Evolutionary conservation across 345 rosid genomes (phyloP).

Genomic region (Ceriops tagal): DNA sequence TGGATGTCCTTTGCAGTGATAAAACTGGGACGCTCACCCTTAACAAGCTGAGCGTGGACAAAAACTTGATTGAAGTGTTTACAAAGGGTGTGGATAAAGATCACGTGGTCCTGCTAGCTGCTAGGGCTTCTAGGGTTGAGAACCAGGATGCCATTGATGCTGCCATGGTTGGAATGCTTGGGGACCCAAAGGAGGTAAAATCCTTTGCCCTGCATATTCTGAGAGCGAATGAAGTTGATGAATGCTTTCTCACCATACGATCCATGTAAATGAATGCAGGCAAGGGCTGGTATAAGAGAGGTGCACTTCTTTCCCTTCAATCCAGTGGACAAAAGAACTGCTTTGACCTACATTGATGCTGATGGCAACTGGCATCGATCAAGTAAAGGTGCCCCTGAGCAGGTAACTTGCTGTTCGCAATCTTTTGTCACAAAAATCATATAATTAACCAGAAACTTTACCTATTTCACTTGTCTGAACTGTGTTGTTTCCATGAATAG

Average conservation of each 20-base stretch:
- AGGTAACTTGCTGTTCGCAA: conserved; percentile 34
- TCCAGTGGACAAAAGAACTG: conserved; percentile 84
- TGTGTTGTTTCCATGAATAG: conserved; percentile 28
- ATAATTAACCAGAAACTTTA: background rate
- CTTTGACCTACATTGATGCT: conserved; percentile 63
- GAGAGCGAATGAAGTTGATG: background rate
- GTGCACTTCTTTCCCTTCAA: conserved; percentile 79
- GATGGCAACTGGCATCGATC: conserved; percentile 73
- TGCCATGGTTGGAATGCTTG: conserved; percentile 82
- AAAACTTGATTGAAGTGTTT: conserved; percentile 66
- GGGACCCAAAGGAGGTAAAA: conserved; percentile 73
- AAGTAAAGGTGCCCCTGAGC: conserved; percentile 96
- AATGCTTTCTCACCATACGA: background rate
- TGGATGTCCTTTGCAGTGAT: conserved; percentile 89
- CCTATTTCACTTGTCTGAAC: background rate
- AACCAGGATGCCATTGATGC: conserved; percentile 93
- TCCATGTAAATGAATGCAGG: conserved; percentile 32
- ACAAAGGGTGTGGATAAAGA: conserved; percentile 61
- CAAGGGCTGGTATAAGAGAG: conserved; percentile 70
- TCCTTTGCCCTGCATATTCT: background rate
- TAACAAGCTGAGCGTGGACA: conserved; percentile 78
- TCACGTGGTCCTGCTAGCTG: conserved; percentile 63
- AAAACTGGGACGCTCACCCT: conserved; percentile 84
- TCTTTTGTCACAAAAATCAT: background rate
- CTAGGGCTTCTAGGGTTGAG: conserved; percentile 81